Evolutionary conservation across 495 filamentous ascomycete genomes (phyloP).

Genomic region (Friedmanniomyces simplex): DNA sequence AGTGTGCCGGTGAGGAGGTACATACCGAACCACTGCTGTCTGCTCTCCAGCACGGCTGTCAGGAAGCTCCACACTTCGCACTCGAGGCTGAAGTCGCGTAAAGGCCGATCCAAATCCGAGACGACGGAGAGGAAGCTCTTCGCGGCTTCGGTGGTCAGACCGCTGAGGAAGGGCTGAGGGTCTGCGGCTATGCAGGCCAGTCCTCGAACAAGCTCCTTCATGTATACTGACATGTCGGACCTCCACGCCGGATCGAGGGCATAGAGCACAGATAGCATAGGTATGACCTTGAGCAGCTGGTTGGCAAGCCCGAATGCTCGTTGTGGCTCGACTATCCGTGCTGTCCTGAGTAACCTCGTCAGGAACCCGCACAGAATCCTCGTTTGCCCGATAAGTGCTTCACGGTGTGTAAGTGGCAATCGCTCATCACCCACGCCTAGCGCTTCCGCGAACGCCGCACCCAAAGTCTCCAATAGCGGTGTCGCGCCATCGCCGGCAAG

Average conservation of each 20-base stretch:
- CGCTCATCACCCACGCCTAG: background rate
- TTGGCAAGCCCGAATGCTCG: slow-evolving; percentile 54
- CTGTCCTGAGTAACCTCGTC: slow-evolving; percentile 1
- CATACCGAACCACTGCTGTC: slow-evolving; percentile 91
- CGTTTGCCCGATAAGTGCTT: background rate
- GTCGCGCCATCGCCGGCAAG: background rate
- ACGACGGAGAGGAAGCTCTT: slow-evolving; percentile 73
- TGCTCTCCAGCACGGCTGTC: slow-evolving; percentile 74
- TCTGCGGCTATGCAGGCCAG: slow-evolving; percentile 44
- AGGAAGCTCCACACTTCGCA: slow-evolving; percentile 73
- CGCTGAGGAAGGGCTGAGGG: slow-evolving; percentile 80
- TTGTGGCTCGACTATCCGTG: background rate
- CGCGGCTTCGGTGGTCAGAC: slow-evolving; percentile 70
- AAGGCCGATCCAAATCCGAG: slow-evolving; percentile 65
- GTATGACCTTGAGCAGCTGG: slow-evolving; percentile 67
- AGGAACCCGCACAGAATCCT: background rate
- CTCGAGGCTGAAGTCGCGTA: slow-evolving; percentile 49
- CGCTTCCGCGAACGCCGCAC: background rate
- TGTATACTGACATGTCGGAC: slow-evolving; percentile 51
- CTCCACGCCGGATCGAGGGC: slow-evolving; percentile 59
- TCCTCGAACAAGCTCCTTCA: slow-evolving; percentile 66
- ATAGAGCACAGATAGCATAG: slow-evolving; percentile 67
- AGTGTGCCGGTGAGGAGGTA: slow-evolving; percentile 82
- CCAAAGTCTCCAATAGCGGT: background rate
- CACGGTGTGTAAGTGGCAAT: background rate